Base-by-base conservation (phyloP, 441 rosid genomes). In the Populus tomentosa region DNA sequence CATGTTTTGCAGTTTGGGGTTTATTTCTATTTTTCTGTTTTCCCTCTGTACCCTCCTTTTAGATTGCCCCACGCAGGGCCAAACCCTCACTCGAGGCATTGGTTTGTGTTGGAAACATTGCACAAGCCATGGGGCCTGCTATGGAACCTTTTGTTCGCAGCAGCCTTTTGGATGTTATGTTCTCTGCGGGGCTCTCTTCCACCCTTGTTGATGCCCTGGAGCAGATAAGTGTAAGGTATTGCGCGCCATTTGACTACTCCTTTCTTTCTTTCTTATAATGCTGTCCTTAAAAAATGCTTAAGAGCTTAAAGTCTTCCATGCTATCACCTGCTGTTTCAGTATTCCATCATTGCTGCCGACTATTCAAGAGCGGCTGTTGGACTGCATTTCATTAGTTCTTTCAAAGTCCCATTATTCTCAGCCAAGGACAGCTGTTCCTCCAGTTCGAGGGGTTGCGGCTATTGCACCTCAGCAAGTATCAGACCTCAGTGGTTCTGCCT, bases 1-100 rank as follows among this genome's bases (percentile, higher is more conserved):
- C 61, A 73, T 68, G 73, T 26, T 77, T 18, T 63, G 64, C 70
- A 74, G 59, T 79, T 73, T 67, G 35, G 56, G 40, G 1, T 14
- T 70, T 78, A 75, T 71, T 42, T 75, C 18, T 30, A 69, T 71
- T 82, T 26, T 68, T 74, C 67, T 28, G 10, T 71, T 63, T 76
- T 77, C 74, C 38, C 71, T 66, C 40, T 79, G 67, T 70, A 10
- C 50, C 24, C 33, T 18, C 74, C 38, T 21, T 84, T 75, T 83
- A 97, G 99, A 93, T 95, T 90, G 99, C 98, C 83, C 99, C 99
- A 71, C 97, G 99, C 73, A 91, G 90, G 84, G 99, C 97, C 82
- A 90, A 93, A 83, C 98, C 99, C 68, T 97, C 94, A 40, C 97
- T 91, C 61, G 99, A 97, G 89, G 99, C 99, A 81, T 85, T 95